A percentile compares a stretch with the other conserved stretches of the same genome.
These are phyloP conservation scores for Boletus reticulatus DNA, from an alignment of 768 basidiomycete genomes.

Conservation along the genomic window DNA sequence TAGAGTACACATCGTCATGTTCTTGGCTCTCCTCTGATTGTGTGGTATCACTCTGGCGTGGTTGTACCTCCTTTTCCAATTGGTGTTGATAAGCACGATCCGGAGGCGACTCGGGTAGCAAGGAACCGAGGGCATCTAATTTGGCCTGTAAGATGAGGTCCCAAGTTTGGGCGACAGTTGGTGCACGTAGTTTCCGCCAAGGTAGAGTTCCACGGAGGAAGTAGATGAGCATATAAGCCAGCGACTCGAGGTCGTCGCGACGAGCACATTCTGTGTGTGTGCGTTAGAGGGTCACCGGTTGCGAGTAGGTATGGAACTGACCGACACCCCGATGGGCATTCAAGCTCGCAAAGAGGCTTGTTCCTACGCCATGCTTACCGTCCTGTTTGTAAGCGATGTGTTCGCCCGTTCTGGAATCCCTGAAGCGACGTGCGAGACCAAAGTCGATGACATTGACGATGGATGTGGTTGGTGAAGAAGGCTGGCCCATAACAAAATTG, in stretches of 20 bases:
- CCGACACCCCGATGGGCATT: constrained; percentile 75
- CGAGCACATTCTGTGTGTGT: constrained; percentile 59
- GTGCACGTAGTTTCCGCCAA: constrained; percentile 71
- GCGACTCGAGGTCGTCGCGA: constrained; percentile 75
- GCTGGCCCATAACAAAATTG: constrained; percentile 91
- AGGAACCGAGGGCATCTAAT: constrained; percentile 47
- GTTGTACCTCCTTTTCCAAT: constrained; percentile 2
- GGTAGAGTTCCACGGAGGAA: constrained; percentile 76
- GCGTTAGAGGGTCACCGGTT: not conserved
- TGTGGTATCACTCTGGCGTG: not conserved
- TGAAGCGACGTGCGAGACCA: constrained; percentile 78
- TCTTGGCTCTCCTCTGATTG: constrained; percentile 9
- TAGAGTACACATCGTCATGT: constrained; percentile 8
- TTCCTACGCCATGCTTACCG: constrained; percentile 75
- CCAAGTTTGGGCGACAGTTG: constrained; percentile 69
- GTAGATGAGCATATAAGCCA: constrained; percentile 83
- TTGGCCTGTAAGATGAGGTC: constrained; percentile 75
- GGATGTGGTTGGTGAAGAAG: constrained; percentile 56
- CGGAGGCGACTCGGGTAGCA: constrained; percentile 16
- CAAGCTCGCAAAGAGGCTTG: constrained; percentile 70
- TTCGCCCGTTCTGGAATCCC: constrained; percentile 58
- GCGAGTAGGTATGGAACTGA: constrained; percentile 31
- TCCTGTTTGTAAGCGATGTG: constrained; percentile 76
- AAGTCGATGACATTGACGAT: constrained; percentile 93
- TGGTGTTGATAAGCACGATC: constrained; percentile 11